Evolutionary conservation across 805 yeast species (phyloP).

Genomic region (Saccharomycopsis babjevae): DNA sequence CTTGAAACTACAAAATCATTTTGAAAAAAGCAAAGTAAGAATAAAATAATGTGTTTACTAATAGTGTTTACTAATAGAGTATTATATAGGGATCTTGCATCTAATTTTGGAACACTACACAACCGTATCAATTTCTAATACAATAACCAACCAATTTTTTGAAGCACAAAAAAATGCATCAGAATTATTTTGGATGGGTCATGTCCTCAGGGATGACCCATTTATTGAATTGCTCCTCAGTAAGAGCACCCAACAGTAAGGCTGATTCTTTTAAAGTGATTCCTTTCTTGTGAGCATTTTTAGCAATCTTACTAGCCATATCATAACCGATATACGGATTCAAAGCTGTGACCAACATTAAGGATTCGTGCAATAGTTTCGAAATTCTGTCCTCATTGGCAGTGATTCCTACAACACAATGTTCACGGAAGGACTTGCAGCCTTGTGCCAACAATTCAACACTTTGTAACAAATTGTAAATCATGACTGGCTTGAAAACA

Average conservation of each 20-base stretch:
- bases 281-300: constrained; percentile 97
- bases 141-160: no score
- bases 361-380: constrained; percentile 82
- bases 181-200: constrained; percentile 64
- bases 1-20: no score
- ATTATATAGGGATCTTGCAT: no score
- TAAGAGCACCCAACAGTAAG: constrained; percentile 75
- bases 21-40: no score
- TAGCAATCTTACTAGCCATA: constrained; percentile 93
- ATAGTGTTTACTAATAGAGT: no score
- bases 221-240: constrained; percentile 79
- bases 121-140: no score
- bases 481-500: constrained; percentile 95
- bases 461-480: constrained; percentile 78
- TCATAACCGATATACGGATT: constrained; percentile 99
- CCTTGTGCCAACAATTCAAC: constrained; percentile 86
- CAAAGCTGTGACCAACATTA: constrained; percentile 96
- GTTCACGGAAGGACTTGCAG: constrained; percentile 73
- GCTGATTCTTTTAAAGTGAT: constrained; percentile 91
- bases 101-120: no score
- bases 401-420: constrained; percentile 88
- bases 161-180: no score
- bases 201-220: constrained; percentile 97
- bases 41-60: no score
- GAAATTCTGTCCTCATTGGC: constrained; percentile 84